A percentile compares a stretch with the other conserved stretches of the same genome.
phyloP scores from a whole-genome alignment of 192 early-diverging fungal species.

The Podila minutissima region DNA sequence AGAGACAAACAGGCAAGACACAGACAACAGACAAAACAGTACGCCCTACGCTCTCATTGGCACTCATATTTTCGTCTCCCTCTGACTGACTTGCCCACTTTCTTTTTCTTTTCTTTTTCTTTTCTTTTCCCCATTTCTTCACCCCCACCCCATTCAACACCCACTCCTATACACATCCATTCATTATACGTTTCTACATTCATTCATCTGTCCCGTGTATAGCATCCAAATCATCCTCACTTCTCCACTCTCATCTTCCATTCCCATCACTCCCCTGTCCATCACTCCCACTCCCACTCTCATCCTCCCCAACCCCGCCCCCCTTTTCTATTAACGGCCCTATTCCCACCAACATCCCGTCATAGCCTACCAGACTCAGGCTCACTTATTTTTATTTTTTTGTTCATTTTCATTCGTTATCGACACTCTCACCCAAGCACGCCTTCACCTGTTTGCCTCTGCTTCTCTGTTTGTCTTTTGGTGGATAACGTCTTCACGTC shows the following conservation, averaged over 20 bases:
- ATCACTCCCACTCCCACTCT: background rate
- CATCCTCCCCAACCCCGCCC: background rate
- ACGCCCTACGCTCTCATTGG: background rate
- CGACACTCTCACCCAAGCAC: background rate
- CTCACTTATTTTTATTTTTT: background rate
- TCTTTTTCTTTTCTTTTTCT: background rate
- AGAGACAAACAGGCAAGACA: no score
- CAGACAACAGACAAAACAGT: no score
- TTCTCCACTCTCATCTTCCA: background rate
- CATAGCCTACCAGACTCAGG: background rate
- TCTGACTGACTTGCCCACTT: background rate
- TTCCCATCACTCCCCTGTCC: background rate
- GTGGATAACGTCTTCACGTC: background rate
- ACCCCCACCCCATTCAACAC: background rate
- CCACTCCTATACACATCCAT: background rate
- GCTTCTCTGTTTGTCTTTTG: background rate
- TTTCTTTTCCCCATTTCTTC: background rate
- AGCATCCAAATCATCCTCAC: background rate
- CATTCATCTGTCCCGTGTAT: background rate
- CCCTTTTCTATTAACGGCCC: background rate
- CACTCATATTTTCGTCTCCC: background rate
- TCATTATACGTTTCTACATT: background rate
- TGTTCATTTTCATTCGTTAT: background rate
- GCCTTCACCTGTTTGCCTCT: background rate
- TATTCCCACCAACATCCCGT: background rate